A percentile compares a stretch with the other conserved stretches of the same genome.
These are phyloP conservation scores for Antitrichia curtipendula DNA, from an alignment of 225 moss, liverwort and hornwort species.

Conservation along the genomic window DNA sequence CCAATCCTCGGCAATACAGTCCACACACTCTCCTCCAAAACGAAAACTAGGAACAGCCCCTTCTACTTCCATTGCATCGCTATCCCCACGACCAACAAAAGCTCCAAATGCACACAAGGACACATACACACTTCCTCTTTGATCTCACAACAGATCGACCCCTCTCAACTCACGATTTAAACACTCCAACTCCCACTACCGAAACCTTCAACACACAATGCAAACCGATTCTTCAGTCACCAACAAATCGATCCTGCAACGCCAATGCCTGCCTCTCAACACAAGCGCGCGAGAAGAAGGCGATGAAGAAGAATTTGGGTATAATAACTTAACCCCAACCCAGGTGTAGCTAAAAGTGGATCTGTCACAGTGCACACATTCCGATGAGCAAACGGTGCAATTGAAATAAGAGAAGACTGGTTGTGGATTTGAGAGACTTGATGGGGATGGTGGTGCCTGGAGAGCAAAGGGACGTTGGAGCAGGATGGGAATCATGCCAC, in stretches of 20 bases:
- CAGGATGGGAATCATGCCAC: not conserved
- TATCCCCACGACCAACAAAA: not conserved
- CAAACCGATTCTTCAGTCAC: not conserved
- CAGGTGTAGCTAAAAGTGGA: not conserved
- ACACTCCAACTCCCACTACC: not conserved
- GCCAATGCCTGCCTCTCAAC: not conserved
- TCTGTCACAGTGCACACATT: not conserved
- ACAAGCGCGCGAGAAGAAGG: no score
- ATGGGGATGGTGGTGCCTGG: not conserved
- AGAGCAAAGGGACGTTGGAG: slow-evolving; percentile 19
- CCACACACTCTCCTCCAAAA: not conserved
- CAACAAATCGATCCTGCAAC: not conserved
- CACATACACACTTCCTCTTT: not conserved
- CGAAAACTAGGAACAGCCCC: not conserved
- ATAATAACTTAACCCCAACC: not conserved
- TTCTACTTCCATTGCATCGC: slow-evolving; percentile 3
- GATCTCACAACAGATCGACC: not conserved
- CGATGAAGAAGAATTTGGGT: not conserved
- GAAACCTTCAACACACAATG: not conserved
- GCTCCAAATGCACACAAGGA: not conserved
- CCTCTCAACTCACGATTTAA: not conserved
- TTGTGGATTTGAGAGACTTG: not conserved
- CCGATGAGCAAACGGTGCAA: not conserved
- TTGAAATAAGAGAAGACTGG: not conserved
- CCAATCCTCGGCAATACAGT: not conserved